Percentiles rank a stretch among this genome's conserved stretches.
Conservation (phyloP, 768 basidiomycete genomes). For the Rubroboletus satanas region DNA sequence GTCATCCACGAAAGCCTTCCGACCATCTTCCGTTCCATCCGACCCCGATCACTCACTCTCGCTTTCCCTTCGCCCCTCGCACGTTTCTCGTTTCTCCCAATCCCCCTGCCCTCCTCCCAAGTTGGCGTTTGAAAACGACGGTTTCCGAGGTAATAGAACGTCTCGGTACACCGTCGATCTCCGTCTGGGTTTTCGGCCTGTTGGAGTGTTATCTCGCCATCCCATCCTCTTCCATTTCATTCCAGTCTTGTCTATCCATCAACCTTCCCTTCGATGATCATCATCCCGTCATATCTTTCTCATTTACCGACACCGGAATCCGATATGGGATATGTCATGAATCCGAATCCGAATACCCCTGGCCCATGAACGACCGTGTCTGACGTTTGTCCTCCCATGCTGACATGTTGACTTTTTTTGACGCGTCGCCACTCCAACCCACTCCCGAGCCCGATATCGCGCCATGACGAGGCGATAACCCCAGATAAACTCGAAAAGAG, state of each 20-base stretch:
- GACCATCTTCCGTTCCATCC: background rate
- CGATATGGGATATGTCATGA: background rate
- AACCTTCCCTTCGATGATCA: constrained; percentile 1
- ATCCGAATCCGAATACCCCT: background rate
- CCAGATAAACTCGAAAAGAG: background rate
- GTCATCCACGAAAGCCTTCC: background rate
- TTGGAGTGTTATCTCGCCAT: constrained; percentile 5
- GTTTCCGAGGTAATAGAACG: background rate
- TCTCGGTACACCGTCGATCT: constrained; percentile 13
- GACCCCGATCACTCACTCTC: background rate
- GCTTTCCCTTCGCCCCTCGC: background rate
- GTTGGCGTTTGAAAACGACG: background rate
- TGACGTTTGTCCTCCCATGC: background rate
- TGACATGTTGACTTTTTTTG: background rate
- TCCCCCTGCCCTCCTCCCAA: background rate
- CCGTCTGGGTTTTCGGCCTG: background rate
- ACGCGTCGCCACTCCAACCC: too few relatives aligned
- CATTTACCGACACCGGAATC: background rate
- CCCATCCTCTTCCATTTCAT: background rate
- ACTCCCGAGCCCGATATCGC: background rate
- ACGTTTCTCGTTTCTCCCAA: background rate
- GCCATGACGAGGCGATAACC: background rate
- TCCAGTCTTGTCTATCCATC: background rate
- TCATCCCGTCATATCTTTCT: background rate
- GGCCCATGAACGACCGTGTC: background rate